A percentile compares a stretch with the other conserved stretches of the same genome.
Evolutionary conservation across 495 filamentous ascomycete genomes (phyloP).

Genomic region (Oidiodendron maius): DNA sequence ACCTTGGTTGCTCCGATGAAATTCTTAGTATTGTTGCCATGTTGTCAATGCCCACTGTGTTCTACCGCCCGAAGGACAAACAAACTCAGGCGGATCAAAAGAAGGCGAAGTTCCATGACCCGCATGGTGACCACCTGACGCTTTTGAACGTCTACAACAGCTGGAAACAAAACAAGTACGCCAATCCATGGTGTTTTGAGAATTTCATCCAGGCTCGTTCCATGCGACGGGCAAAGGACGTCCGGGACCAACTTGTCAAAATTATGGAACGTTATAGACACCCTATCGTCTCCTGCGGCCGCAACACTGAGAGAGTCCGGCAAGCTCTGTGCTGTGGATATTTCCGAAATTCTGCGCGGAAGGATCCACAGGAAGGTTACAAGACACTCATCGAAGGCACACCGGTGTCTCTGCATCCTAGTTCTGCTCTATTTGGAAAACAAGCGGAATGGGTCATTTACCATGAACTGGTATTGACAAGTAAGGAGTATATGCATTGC

Average conservation of each 20-base stretch:
- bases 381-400: slow-evolving; percentile 95
- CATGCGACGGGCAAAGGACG: slow-evolving; percentile 86
- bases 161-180: slow-evolving; percentile 80
- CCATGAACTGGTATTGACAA: slow-evolving; percentile 80
- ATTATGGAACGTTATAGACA: slow-evolving; percentile 91
- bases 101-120: slow-evolving; percentile 95
- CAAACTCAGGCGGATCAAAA: slow-evolving; percentile 95
- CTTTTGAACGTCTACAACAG: slow-evolving; percentile 93
- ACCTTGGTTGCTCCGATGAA: slow-evolving; percentile 87
- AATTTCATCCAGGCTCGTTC: slow-evolving; percentile 93
- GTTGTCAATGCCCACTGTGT: slow-evolving; percentile 78
- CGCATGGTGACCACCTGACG: slow-evolving; percentile 89
- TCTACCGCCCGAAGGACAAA: slow-evolving; percentile 95
- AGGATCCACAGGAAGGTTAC: slow-evolving; percentile 94
- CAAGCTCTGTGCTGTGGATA: slow-evolving; percentile 89
- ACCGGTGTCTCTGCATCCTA: slow-evolving; percentile 89
- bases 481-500: slow-evolving; percentile 96
- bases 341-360: slow-evolving; percentile 91
- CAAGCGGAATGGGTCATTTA: slow-evolving; percentile 95
- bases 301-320: slow-evolving; percentile 82
- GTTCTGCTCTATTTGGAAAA: slow-evolving; percentile 88
- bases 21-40: slow-evolving; percentile 93
- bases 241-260: slow-evolving; percentile 82
- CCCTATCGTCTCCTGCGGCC: slow-evolving; percentile 72
- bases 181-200: slow-evolving; percentile 90